Evolutionary conservation across 2,329 filamentous ascomycete genomes (phyloP).

Genomic region (Neonectria coccinea): DNA sequence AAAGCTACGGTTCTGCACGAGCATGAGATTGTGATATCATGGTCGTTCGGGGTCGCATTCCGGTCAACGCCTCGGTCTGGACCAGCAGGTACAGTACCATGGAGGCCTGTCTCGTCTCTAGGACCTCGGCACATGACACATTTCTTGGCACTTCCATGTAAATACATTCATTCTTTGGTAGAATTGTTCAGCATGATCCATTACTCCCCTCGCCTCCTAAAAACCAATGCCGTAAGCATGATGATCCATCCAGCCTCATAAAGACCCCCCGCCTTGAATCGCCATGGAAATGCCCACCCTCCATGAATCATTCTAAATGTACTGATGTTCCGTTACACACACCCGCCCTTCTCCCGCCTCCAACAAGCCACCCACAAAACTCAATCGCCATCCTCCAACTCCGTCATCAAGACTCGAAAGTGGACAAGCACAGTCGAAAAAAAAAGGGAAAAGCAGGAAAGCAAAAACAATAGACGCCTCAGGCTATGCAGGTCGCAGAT

Average conservation of each 20-base stretch:
- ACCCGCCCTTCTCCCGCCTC: background rate
- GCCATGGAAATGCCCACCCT: slow-evolving; percentile 1
- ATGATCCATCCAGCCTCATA: background rate
- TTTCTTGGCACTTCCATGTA: background rate
- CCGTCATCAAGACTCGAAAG: slow-evolving; percentile 27
- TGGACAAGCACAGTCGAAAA: slow-evolving; percentile 1
- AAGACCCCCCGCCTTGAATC: background rate
- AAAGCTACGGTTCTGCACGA: background rate
- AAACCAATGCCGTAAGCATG: background rate
- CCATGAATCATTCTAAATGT: background rate
- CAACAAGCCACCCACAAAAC: background rate
- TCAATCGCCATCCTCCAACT: slow-evolving; percentile 30
- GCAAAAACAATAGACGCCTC: slow-evolving; percentile 41
- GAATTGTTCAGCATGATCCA: background rate
- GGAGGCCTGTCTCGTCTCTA: no score
- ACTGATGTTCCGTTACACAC: background rate
- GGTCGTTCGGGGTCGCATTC: background rate
- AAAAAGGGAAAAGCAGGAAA: slow-evolving; percentile 15
- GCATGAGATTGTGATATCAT: background rate
- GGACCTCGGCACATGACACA: no score
- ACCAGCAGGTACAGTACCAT: no score
- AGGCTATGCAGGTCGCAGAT: slow-evolving; percentile 41
- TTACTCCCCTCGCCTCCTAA: background rate
- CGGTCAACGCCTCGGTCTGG: background rate
- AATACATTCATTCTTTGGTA: background rate